Evolutionary conservation across 2,329 filamentous ascomycete species (phyloP), one percentile per base, ranked within the genome.

Genomic region (Cladosporium phlei): DNA sequence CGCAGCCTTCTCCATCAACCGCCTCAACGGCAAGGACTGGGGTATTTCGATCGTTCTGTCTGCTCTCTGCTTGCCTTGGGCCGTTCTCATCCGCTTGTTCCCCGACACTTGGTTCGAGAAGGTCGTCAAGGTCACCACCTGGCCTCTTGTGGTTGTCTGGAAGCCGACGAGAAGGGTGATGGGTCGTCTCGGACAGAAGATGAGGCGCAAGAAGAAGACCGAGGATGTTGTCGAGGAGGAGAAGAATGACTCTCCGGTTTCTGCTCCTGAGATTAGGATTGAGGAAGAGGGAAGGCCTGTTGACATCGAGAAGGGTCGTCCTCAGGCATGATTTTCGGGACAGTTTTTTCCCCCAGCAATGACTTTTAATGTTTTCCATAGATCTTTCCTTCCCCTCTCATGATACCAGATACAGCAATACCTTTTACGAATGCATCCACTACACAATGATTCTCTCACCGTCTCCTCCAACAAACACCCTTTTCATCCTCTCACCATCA

Each of bases 41-140:
- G 90, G 75, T 5, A 85, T 93, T 55, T 94, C 89, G 5, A 77
- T 98, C 48, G 74, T 93, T 20, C 78, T 95, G 22, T 89, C 90
- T 21, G 73, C 85, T 54, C 69, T 94, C 12, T 95, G 91, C 16
- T 80, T 97, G 25, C 88, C 89, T 0, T 75, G 95, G 45, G 93
- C 88, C 48, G 74, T 91, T 20, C 70, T 87, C 22, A 84, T 97
- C 50, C 86, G 93, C 37, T 73, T 88, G 20, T 77, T 97, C 45
- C 93, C 93, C 0, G 90, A 97, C 62, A 73, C 77, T 34, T 69
- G 83, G 14, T 61, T 86, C 34, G 59, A 59, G 17, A 63, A 64
- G 28, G 59, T 69, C 51, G 45, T 29, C 28, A 47, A 35, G 30
- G 28, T 40, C 16, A 28, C 28, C 24, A 29, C 24, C 17, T 39